Conservation (phyloP, 306 rosid genomes). For the Albizia julibrissin region DNA sequence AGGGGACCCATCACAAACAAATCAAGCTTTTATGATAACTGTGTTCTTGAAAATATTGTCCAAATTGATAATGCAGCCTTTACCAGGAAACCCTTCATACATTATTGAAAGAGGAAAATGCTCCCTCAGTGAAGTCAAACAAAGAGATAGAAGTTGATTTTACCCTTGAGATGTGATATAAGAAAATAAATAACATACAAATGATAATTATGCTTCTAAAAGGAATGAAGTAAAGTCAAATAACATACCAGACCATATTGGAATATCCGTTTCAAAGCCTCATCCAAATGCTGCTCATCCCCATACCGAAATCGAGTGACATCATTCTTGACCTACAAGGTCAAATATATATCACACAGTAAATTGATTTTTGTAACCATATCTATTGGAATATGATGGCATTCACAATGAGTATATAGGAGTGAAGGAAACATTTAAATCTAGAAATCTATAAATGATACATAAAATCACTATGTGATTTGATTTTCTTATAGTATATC, state of each 20-base stretch:
- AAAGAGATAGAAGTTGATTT: background rate
- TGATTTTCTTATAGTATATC: background rate
- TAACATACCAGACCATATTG: slow-evolving; percentile 86
- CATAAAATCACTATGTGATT: background rate
- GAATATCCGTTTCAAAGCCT: slow-evolving; percentile 89
- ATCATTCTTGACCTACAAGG: slow-evolving; percentile 77
- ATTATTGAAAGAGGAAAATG: background rate
- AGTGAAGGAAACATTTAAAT: slow-evolving; percentile 20
- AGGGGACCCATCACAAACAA: background rate
- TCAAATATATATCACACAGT: slow-evolving; percentile 9
- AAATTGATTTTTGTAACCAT: slow-evolving; percentile 20
- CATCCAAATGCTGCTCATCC: slow-evolving; percentile 98
- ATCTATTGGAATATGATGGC: background rate
- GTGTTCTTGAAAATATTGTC: background rate
- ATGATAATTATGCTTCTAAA: slow-evolving; percentile 6
- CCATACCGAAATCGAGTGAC: slow-evolving; percentile 92
- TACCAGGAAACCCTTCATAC: background rate
- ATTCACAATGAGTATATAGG: background rate
- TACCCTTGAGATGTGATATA: slow-evolving; percentile 19
- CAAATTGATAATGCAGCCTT: background rate
- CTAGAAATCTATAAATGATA: slow-evolving; percentile 1
- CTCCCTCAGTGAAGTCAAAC: background rate
- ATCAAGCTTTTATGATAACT: background rate
- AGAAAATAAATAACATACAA: background rate
- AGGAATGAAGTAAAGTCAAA: slow-evolving; percentile 8